Conservation (phyloP, 192 early-diverging fungal genomes). For the Pilobolus umbonatus region DNA sequence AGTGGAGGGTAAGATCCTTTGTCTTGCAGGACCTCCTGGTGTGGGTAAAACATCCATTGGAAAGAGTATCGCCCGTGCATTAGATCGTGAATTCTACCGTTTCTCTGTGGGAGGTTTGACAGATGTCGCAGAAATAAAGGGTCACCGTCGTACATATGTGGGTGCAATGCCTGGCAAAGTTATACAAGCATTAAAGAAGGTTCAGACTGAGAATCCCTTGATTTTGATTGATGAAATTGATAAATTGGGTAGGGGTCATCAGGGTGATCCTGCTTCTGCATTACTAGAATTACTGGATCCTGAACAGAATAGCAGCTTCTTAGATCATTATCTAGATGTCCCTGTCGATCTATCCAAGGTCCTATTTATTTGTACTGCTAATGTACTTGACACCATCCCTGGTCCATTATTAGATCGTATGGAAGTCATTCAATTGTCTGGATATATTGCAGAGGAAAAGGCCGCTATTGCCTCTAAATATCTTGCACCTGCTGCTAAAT, state of each 20-base stretch:
- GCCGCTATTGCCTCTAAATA: constrained; percentile 94
- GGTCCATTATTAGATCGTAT: constrained; percentile 97
- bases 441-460: constrained; percentile 85
- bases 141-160: constrained; percentile 97
- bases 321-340: constrained; percentile 99
- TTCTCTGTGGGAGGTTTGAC: constrained; percentile 97
- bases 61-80: constrained; percentile 93
- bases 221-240: constrained; percentile 99
- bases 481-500: constrained; percentile 79
- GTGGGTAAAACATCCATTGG: constrained; percentile 99
- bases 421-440: constrained; percentile 95
- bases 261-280: constrained; percentile 97
- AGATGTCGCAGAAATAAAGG: constrained; percentile 99
- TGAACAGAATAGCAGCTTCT: constrained; percentile 94
- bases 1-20: constrained; percentile 98
- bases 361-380: constrained; percentile 98
- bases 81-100: constrained; percentile 92
- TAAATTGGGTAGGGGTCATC: constrained; percentile 95
- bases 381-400: constrained; percentile 95
- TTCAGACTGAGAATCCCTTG: constrained; percentile 97
- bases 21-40: constrained; percentile 97
- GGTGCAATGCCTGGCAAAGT: constrained; percentile 99
- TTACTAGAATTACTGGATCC: constrained; percentile 95
- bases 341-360: constrained; percentile 97
- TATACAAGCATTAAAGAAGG: constrained; percentile 96